phyloP scores from a whole-genome alignment of 805 yeast species.

The Nakazawaea holstii region DNA sequence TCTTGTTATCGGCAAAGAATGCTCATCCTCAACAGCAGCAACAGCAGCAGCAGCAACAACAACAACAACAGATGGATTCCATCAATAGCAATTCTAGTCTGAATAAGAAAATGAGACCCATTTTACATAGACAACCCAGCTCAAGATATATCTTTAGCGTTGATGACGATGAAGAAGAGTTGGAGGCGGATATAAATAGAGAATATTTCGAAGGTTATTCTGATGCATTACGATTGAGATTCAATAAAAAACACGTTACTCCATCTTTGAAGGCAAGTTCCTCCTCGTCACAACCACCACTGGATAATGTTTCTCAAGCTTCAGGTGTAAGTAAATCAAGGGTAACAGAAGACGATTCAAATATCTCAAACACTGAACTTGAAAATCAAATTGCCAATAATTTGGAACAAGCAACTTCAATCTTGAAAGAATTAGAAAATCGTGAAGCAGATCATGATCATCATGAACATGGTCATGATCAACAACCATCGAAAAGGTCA shows the following conservation, averaged over 20 bases:
- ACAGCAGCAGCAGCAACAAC: background rate
- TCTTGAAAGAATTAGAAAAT: conserved; percentile 20
- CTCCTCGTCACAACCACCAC: conserved; percentile 7
- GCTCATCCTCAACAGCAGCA: background rate
- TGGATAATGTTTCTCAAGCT: conserved; percentile 1
- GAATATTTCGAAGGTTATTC: conserved; percentile 68
- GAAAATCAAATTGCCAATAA: conserved; percentile 23
- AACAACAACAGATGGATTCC: background rate
- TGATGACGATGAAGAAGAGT: conserved; percentile 76
- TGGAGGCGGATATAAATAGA: conserved; percentile 51
- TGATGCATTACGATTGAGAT: conserved; percentile 55
- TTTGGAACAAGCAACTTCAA: conserved; percentile 18
- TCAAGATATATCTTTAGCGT: conserved; percentile 56
- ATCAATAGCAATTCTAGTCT: background rate
- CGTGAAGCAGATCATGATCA: conserved; percentile 21
- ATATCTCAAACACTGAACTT: conserved; percentile 14
- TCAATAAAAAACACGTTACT: conserved; percentile 25
- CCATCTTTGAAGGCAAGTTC: conserved; percentile 4
- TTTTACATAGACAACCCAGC: conserved; percentile 20
- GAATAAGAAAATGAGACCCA: conserved; percentile 7
- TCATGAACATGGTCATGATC: conserved; percentile 1
- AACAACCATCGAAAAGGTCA: background rate
- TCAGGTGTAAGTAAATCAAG: background rate
- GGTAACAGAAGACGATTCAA: background rate
- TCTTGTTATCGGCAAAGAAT: conserved; percentile 1